phyloP scores from a whole-genome alignment of 1,284 basidiomycete species.

The Coriolopsis trogii region DNA sequence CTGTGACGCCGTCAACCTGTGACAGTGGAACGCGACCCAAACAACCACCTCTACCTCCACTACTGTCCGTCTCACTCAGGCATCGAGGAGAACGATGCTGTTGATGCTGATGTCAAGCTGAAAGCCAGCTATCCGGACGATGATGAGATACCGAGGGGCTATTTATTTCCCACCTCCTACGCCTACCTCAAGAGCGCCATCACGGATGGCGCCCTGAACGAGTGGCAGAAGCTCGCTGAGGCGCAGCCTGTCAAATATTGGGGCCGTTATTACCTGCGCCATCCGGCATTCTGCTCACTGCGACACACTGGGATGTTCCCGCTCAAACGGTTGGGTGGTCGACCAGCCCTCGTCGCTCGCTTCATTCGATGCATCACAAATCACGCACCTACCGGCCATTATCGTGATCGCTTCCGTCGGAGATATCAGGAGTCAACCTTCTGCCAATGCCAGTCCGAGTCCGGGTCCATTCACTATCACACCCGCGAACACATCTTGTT shows the following conservation, averaged over 20 bases:
- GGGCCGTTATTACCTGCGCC: neutral
- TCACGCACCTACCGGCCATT: slow-evolving; percentile 4
- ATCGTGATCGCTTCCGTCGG: neutral
- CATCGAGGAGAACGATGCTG: slow-evolving; percentile 3
- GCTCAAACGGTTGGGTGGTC: neutral
- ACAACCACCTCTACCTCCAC: neutral
- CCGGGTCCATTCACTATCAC: neutral
- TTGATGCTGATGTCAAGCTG: neutral
- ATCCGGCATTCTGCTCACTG: neutral
- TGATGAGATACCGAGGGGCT: neutral
- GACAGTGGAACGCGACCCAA: neutral
- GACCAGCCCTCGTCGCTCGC: neutral
- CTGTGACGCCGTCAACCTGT: too few relatives aligned
- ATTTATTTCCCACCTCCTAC: neutral
- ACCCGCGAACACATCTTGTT: neutral
- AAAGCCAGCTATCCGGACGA: neutral
- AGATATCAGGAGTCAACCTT: neutral
- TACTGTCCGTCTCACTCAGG: slow-evolving; percentile 4
- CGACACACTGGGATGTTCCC: neutral
- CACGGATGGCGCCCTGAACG: neutral
- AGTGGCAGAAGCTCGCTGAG: neutral
- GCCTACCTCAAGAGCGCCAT: neutral
- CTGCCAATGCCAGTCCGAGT: neutral
- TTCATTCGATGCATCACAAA: slow-evolving; percentile 5
- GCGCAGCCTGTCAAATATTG: neutral